Conservation (phyloP, 371 early-diverging fungal species). For the Mucor indicus region DNA sequence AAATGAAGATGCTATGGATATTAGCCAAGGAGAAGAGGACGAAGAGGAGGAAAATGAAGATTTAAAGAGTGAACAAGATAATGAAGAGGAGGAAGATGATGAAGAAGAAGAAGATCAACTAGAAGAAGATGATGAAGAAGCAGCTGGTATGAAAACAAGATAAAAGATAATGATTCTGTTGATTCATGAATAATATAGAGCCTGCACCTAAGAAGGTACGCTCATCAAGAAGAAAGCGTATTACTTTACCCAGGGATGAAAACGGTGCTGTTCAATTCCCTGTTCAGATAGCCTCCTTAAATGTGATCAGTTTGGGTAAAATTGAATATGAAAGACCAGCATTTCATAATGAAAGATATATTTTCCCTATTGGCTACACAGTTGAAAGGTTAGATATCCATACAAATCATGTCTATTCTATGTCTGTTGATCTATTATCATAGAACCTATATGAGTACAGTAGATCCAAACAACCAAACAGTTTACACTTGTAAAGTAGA, state of each 20-base stretch:
- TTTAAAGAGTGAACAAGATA: neutral
- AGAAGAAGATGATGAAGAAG: slow-evolving; percentile 14
- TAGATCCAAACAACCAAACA: slow-evolving; percentile 57
- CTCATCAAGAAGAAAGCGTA: slow-evolving; percentile 14
- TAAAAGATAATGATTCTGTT: neutral
- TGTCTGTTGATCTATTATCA: neutral
- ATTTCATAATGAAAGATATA: slow-evolving; percentile 87
- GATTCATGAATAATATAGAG: neutral
- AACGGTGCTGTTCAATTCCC: slow-evolving; percentile 51
- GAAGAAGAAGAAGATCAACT: slow-evolving; percentile 14
- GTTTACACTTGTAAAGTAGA: slow-evolving; percentile 75
- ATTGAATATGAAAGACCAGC: slow-evolving; percentile 72
- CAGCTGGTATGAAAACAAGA: neutral
- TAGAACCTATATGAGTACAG: slow-evolving; percentile 73
- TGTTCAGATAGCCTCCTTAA: slow-evolving; percentile 53
- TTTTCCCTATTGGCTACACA: slow-evolving; percentile 83
- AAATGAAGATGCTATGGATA: slow-evolving; percentile 17
- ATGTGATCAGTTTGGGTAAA: slow-evolving; percentile 65
- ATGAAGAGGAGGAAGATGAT: slow-evolving; percentile 3
- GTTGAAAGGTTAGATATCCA: slow-evolving; percentile 34
- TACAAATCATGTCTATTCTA: neutral
- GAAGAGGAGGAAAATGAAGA: neutral
- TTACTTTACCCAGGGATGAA: slow-evolving; percentile 58
- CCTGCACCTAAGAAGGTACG: slow-evolving; percentile 7
- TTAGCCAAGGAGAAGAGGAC: slow-evolving; percentile 8